These are phyloP conservation scores for Nemania abortiva DNA, from an alignment of 2,329 filamentous ascomycete genomes.

Conservation along the genomic window DNA sequence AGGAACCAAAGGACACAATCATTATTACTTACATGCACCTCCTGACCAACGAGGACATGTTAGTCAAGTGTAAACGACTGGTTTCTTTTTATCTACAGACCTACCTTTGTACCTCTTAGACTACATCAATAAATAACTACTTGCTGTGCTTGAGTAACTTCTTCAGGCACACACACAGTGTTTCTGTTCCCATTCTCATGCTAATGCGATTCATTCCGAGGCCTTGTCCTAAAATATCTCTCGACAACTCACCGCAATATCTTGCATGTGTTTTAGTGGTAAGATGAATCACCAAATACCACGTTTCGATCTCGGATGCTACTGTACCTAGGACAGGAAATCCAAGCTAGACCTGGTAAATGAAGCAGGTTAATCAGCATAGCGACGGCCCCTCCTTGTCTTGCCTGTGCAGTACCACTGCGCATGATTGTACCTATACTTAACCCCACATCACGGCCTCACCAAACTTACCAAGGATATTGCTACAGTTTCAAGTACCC, in stretches of 20 bases:
- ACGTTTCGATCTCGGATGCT: conserved; percentile 26
- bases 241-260: conserved; percentile 33
- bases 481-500: conserved; percentile 18
- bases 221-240: conserved; percentile 7
- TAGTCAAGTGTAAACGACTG: background rate
- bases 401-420: background rate
- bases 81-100: background rate
- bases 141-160: background rate
- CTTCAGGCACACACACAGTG: conserved; percentile 3
- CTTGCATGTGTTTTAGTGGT: conserved; percentile 1
- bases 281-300: conserved; percentile 27
- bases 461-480: conserved; percentile 2
- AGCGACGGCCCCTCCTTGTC: conserved; percentile 12
- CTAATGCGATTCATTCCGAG: background rate
- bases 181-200: background rate
- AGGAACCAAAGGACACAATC: background rate
- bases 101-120: background rate
- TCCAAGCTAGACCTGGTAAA: conserved; percentile 16
- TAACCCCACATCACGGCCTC: conserved; percentile 22
- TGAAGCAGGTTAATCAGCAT: conserved; percentile 4
- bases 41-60: background rate
- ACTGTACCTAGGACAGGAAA: conserved; percentile 2
- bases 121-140: background rate
- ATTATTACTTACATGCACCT: background rate
- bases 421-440: conserved; percentile 11